Evolutionary conservation across 768 basidiomycete species (phyloP).

Genomic region (Tremella mesenterica): DNA sequence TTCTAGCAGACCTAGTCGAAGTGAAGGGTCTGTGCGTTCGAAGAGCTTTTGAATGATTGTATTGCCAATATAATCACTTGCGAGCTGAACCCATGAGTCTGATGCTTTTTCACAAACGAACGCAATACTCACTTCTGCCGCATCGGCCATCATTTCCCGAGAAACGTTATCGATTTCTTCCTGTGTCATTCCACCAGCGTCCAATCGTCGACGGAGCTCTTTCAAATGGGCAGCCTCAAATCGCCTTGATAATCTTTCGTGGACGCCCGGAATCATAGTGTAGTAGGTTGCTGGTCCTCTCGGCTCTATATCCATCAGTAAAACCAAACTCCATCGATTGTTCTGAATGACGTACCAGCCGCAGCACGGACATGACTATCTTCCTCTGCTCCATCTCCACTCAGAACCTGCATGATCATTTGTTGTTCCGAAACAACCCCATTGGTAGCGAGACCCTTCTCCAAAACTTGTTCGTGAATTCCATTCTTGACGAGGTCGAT

Average conservation of each 20-base stretch:
- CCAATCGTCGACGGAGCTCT: slow-evolving; percentile 86
- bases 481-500: slow-evolving; percentile 41
- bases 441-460: slow-evolving; percentile 47
- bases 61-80: slow-evolving; percentile 97
- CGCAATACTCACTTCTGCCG: slow-evolving; percentile 55
- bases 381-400: slow-evolving; percentile 63
- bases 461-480: slow-evolving; percentile 38
- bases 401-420: slow-evolving; percentile 91
- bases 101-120: neutral
- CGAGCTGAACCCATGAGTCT: slow-evolving; percentile 48
- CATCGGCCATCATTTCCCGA: slow-evolving; percentile 84
- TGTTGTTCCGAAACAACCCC: slow-evolving; percentile 75
- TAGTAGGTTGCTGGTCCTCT: slow-evolving; percentile 93
- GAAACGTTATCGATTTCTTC: slow-evolving; percentile 88
- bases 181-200: slow-evolving; percentile 71
- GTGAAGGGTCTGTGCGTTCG: slow-evolving; percentile 68
- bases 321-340: neutral
- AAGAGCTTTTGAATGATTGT: slow-evolving; percentile 97
- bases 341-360: slow-evolving; percentile 56
- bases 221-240: slow-evolving; percentile 92
- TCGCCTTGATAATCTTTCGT: slow-evolving; percentile 72
- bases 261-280: slow-evolving; percentile 82
- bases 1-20: slow-evolving; percentile 84
- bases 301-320: slow-evolving; percentile 57
- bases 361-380: slow-evolving; percentile 78